These are phyloP conservation scores for Bipolaris sorokiniana DNA, from an alignment of 2,329 filamentous ascomycete genomes.

Conservation along the genomic window DNA sequence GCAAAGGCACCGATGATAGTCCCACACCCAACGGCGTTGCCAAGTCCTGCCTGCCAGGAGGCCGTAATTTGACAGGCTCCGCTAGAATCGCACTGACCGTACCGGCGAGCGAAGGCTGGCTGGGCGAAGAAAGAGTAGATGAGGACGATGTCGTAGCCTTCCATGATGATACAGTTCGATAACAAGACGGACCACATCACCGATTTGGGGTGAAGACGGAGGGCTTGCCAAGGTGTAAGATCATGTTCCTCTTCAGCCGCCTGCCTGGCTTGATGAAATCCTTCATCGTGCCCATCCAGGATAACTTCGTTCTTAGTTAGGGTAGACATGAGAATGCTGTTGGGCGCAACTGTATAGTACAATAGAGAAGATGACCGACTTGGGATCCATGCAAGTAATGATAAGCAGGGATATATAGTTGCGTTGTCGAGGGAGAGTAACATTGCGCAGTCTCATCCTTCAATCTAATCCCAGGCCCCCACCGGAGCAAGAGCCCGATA, in stretches of 20 bases:
- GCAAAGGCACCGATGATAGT: slow-evolving; percentile 50
- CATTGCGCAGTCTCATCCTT: neutral
- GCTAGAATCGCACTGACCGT: slow-evolving; percentile 39
- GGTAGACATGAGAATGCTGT: neutral
- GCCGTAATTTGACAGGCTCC: slow-evolving; percentile 48
- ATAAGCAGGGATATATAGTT: neutral
- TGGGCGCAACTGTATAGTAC: neutral
- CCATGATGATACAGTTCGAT: slow-evolving; percentile 85
- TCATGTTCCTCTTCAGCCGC: slow-evolving; percentile 25
- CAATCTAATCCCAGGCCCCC: neutral
- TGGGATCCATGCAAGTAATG: neutral
- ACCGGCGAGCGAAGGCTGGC: slow-evolving; percentile 49
- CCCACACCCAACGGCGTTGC: slow-evolving; percentile 50
- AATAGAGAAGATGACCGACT: neutral
- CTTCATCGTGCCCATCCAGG: slow-evolving; percentile 10
- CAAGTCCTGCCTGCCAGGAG: slow-evolving; percentile 51
- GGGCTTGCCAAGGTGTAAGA: slow-evolving; percentile 67
- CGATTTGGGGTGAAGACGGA: slow-evolving; percentile 81
- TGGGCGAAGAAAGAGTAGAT: slow-evolving; percentile 74
- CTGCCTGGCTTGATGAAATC: slow-evolving; percentile 15
- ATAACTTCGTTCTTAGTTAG: neutral
- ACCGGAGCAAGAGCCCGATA: neutral
- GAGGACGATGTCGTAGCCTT: slow-evolving; percentile 80
- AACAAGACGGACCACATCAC: slow-evolving; percentile 80
- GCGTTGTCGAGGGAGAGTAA: neutral